Evolutionary conservation across 768 basidiomycete genomes (phyloP).

Genomic region (Lyophyllum atratum): DNA sequence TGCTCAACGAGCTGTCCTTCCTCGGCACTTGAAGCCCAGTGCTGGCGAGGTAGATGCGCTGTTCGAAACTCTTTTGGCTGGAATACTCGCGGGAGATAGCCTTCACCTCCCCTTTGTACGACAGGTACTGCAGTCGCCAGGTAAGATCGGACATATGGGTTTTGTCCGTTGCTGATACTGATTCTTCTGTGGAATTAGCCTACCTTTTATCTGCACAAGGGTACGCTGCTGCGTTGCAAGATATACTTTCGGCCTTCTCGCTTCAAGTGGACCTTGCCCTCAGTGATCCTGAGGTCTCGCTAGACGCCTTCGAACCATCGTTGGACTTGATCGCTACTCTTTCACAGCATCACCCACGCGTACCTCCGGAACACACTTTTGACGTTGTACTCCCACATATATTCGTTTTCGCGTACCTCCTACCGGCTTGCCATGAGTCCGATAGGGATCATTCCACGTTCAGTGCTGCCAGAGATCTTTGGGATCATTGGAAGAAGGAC

Average conservation of each 20-base stretch:
- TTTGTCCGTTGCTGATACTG: constrained; percentile 12
- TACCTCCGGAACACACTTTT: constrained; percentile 12
- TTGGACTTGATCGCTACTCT: constrained; percentile 36
- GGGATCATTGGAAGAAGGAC: constrained; percentile 32
- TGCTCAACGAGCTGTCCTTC: constrained; percentile 37
- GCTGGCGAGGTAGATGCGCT: constrained; percentile 46
- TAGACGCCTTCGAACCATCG: constrained; percentile 24
- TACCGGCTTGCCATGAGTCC: constrained; percentile 35
- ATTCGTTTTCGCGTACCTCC: constrained; percentile 50
- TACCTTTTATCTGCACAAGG: constrained; percentile 37
- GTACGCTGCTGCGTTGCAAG: constrained; percentile 31
- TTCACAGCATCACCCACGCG: constrained; percentile 19
- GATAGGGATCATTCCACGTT: constrained; percentile 23
- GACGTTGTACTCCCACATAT: constrained; percentile 40
- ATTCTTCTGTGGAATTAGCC: constrained; percentile 19
- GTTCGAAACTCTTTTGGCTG: constrained; percentile 39
- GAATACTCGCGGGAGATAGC: constrained; percentile 32
- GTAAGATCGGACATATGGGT: constrained; percentile 26
- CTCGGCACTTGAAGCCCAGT: constrained; percentile 45
- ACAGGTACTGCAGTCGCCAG: constrained; percentile 40
- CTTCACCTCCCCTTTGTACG: constrained; percentile 33
- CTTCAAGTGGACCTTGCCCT: constrained; percentile 35
- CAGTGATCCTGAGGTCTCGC: constrained; percentile 24
- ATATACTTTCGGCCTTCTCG: constrained; percentile 35
- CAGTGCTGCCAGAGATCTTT: constrained; percentile 31